Evolutionary conservation across 352 stramenopile genomes (phyloP), one percentile per base, ranked within the genome.

Genomic region (Thraustotheca clavata): DNA sequence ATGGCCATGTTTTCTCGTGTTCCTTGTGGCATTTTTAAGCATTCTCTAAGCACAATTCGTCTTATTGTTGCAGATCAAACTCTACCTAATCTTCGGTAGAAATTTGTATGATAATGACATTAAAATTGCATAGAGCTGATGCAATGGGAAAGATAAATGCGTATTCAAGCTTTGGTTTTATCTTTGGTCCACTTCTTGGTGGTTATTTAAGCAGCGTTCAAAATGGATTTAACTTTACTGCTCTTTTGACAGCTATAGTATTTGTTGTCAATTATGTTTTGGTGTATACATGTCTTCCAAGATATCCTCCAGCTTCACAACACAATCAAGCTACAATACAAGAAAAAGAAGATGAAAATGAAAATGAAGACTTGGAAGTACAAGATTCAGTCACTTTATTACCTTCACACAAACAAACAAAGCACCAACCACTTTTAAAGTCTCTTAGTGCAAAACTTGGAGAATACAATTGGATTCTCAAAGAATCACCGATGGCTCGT

Each of bases 161-260:
- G 9, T 80, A 76, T 2, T 75, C 80, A 39, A 91, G 76, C 49
- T 79, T 79, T 4, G 83, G 83, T 49, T 91, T 91, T 66, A 89
- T 91, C 59, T 66, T 91, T 38, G 83, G 83, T 0, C 83, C 83
- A 1, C 62, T 86, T 27, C 35, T 91, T 57, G 83, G 83, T 26
- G 83, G 83, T 40, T 89, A 84, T 63, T 72, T 91, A 20, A 83
- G 83, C 43, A 67, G 74, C 6, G 68, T 86, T 35, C 79, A 79
- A 4, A 76, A 88, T 43, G 83, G 83, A 29, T 91, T 91, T 70
- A 87, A 89, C 77, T 87, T 87, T 71, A 89, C 83, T 49, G 74
- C 83, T 34, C 69, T 91, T 66, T 71, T 91, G 52, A 89, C 83
- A 14, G 76, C 81, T 29, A 67, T 65, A 27, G 69, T 91, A 33